A percentile compares a stretch with the other conserved stretches of the same genome.
Conservation (phyloP, 2,329 filamentous ascomycete genomes). For the Chaetomiaceae sp. region DNA sequence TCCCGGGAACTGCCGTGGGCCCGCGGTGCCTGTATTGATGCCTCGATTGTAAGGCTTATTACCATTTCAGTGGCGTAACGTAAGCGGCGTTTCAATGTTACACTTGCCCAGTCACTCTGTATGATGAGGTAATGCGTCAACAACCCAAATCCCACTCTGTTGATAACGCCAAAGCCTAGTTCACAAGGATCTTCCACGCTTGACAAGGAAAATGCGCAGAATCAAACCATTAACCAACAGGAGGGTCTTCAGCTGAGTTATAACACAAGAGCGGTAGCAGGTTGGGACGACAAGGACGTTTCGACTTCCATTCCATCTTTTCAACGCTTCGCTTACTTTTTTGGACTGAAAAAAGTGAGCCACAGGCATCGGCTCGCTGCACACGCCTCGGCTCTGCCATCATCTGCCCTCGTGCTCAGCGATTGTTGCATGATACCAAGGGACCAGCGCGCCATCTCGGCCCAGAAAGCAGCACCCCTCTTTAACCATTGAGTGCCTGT, state of each 20-base stretch:
- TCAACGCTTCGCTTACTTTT: background rate
- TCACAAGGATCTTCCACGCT: background rate
- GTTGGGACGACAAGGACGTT: no score
- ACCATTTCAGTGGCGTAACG: background rate
- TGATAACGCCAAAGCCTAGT: background rate
- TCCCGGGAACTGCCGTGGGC: slow-evolving; percentile 21
- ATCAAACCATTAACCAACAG: no score
- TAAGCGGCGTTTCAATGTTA: background rate
- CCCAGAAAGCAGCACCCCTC: background rate
- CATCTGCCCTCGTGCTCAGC: slow-evolving; percentile 3
- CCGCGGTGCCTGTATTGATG: slow-evolving; percentile 3
- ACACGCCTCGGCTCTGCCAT: background rate
- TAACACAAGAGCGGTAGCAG: no score
- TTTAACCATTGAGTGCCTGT: background rate
- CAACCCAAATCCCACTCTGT: background rate
- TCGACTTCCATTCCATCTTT: no score
- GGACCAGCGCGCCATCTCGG: background rate
- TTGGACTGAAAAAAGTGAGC: no score
- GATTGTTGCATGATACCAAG: background rate
- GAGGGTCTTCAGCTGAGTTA: no score
- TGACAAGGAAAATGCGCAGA: background rate
- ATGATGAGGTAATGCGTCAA: slow-evolving; percentile 11
- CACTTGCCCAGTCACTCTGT: background rate
- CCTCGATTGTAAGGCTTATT: slow-evolving; percentile 10
- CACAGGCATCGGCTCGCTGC: background rate